Base-by-base conservation (phyloP, 2,329 filamentous ascomycete species). In the Pseudogymnoascus verrucosus region DNA sequence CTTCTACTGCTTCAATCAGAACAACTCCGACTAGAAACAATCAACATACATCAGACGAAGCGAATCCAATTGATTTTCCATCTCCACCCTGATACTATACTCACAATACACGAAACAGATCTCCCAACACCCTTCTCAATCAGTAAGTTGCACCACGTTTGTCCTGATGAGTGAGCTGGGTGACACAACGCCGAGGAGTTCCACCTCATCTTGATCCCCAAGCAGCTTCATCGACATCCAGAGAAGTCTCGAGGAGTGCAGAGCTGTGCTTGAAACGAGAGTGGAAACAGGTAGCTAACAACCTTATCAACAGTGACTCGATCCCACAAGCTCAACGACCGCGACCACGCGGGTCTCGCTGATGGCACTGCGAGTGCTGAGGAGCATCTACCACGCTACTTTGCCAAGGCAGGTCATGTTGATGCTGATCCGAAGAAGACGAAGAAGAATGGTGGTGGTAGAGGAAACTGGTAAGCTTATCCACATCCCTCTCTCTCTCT, bases 401-500 rank as follows among this genome's bases (percentile, higher is more conserved):
- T 98, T 76, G 91, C 86, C 77, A 97, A 97, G 80, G 79, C 85
- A 65, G 93, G 93, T 69, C 88, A 89, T 74, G 81, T 86, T 71
- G 92, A 92, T 73, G 81, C 83, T 70, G 90, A 96, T 74, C 93
- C 95, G 66, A 92, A 91, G 77, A 95, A 96, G 82, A 88, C 89
- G 74, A 99, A 99, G 87, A 99, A 99, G 82, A 90, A 96, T 73
- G 93, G 93, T 67, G 89, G 85, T 69, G 93, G 93, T 70, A 93
- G 90, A 78, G 91, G 89, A 74, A 97, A 97, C 78, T 99, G 93
- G 93, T 96, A 84, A 77, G 88, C 72, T 16, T 61, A 62, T 54
- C 21, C 34, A 62, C 60, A 40, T 61, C 12, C 31, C n/a, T 4
- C n/a, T 14, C n/a, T 8, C 16, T 21, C 26, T 23, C 21, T 21